These are phyloP conservation scores for Metschnikowia bowlesiae DNA, from an alignment of 805 yeast genomes.

Conservation along the genomic window DNA sequence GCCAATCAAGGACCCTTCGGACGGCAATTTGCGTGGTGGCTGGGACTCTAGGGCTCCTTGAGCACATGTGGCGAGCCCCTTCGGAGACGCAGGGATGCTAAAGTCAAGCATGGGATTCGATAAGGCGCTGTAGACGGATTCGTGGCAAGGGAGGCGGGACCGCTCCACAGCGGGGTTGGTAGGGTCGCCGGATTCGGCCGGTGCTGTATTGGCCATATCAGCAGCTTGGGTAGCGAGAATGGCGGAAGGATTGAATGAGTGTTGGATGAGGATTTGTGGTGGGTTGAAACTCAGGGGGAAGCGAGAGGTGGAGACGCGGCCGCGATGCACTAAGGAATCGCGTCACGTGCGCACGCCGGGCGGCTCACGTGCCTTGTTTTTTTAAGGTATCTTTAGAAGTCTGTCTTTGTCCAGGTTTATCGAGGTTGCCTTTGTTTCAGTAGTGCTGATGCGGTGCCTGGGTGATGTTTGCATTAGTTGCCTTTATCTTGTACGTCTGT, in stretches of 20 bases:
- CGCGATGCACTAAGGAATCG: not conserved
- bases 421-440: too few species aligned
- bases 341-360: not conserved
- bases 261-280: constrained; percentile 1
- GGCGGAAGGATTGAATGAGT: too few species aligned
- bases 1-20: not conserved
- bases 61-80: not conserved
- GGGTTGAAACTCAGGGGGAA: not conserved
- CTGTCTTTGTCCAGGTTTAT: too few species aligned
- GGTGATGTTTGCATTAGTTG: too few species aligned
- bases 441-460: too few species aligned
- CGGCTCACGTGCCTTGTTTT: too few species aligned
- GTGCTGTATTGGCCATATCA: not conserved
- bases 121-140: constrained; percentile 35
- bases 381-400: too few species aligned
- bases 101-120: constrained; percentile 39
- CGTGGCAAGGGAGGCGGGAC: constrained; percentile 33
- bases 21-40: not conserved
- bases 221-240: not conserved
- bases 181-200: too few species aligned
- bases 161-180: constrained; percentile 4
- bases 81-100: not conserved
- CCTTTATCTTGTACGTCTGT: too few species aligned
- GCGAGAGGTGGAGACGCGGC: constrained; percentile 1
- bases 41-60: not conserved